Evolutionary conservation across 208 protist genomes (phyloP).

Genomic region (Angomonas desouzai): DNA sequence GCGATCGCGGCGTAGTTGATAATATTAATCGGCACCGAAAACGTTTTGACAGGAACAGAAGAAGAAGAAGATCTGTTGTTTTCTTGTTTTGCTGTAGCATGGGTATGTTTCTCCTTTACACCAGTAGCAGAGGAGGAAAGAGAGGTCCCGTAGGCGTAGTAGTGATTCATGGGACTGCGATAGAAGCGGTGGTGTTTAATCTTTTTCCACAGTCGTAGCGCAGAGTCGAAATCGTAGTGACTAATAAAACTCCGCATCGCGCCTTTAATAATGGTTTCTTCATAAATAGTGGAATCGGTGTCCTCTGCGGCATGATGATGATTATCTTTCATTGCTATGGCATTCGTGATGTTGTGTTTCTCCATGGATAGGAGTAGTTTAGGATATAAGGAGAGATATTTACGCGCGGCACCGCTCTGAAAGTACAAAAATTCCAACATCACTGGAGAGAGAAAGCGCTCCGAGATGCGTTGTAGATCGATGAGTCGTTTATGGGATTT

Average conservation of each 20-base stretch:
- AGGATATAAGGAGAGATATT: slow-evolving; percentile 4
- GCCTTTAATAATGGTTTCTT: slow-evolving; percentile 25
- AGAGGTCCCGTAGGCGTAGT: background rate
- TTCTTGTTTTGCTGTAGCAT: too few species aligned
- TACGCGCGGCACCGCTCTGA: slow-evolving; percentile 2
- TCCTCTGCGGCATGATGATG: background rate
- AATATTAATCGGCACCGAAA: slow-evolving; percentile 19
- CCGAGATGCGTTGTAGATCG: background rate
- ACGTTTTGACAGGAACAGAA: background rate
- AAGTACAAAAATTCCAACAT: slow-evolving; percentile 7
- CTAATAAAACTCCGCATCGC: slow-evolving; percentile 78
- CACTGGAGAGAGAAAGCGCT: background rate
- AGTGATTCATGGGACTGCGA: background rate
- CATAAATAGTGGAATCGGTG: slow-evolving; percentile 1
- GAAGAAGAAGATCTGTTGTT: too few species aligned
- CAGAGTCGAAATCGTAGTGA: slow-evolving; percentile 60
- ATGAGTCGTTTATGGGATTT: background rate
- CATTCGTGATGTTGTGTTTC: background rate
- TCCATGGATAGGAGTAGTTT: background rate
- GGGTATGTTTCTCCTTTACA: too few species aligned
- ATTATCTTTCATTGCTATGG: background rate
- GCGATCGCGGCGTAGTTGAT: slow-evolving; percentile 58
- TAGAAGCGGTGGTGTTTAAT: slow-evolving; percentile 8
- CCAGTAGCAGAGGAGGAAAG: too few species aligned
- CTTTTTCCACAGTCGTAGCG: slow-evolving; percentile 59